A percentile compares a stretch with the other conserved stretches of the same genome.
Conservation (phyloP, 805 yeast species). For the Brettanomyces bruxellensis region DNA sequence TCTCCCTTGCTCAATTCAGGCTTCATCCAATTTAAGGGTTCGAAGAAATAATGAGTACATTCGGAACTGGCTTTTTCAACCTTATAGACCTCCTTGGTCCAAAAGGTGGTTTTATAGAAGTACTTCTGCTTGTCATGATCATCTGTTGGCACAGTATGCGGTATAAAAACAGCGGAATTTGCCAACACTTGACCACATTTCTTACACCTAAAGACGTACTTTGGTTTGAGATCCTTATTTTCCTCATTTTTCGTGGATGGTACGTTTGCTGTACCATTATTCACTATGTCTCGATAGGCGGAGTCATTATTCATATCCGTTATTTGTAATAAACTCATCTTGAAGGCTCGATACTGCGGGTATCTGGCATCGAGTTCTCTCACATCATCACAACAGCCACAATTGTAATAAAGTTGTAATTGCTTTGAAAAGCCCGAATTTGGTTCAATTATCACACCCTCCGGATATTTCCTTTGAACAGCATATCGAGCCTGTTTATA, state of each 20-base stretch:
- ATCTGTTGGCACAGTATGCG: constrained; percentile 55
- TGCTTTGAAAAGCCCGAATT: constrained; percentile 71
- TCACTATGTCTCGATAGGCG: constrained; percentile 2
- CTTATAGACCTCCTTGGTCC: constrained; percentile 51
- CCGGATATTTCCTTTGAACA: constrained; percentile 51
- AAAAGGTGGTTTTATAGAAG: constrained; percentile 55
- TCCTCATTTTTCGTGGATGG: constrained; percentile 6
- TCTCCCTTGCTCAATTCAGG: constrained; percentile 63
- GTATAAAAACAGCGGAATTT: constrained; percentile 46
- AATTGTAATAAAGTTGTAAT: constrained; percentile 48
- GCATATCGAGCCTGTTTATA: constrained; percentile 64
- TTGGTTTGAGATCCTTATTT: constrained; percentile 7
- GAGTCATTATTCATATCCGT: constrained; percentile 10
- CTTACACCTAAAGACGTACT: constrained; percentile 54
- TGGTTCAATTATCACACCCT: constrained; percentile 42
- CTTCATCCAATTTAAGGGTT: constrained; percentile 91
- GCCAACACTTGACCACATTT: constrained; percentile 73
- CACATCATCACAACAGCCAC: constrained; percentile 31
- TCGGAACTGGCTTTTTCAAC: constrained; percentile 44
- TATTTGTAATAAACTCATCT: constrained; percentile 23
- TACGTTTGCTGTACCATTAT: background rate
- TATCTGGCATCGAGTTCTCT: constrained; percentile 5
- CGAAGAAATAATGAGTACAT: constrained; percentile 83
- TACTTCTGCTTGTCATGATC: constrained; percentile 55
- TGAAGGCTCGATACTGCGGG: constrained; percentile 35